Conservation (phyloP, 176 grass and related monocot genomes). For the Oryza officinalis region DNA sequence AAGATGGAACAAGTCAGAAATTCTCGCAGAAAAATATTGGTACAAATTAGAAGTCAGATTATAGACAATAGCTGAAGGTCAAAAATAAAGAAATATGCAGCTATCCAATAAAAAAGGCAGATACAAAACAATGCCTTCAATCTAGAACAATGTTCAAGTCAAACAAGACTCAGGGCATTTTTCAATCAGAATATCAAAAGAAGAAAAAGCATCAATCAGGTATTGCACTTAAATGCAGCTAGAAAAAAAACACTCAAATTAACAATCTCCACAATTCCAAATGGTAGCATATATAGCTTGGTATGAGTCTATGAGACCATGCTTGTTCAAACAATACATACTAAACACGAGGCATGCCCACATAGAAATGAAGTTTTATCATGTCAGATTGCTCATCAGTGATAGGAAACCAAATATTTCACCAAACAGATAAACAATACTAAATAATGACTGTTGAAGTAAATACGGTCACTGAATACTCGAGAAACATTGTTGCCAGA, state of each 20-base stretch:
- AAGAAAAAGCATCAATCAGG: slow-evolving; percentile 24
- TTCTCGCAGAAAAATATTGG: neutral
- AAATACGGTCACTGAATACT: neutral
- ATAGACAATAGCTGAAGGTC: slow-evolving; percentile 32
- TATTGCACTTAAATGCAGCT: neutral
- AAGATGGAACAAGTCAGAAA: slow-evolving; percentile 24
- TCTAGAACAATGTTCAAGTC: slow-evolving; percentile 29
- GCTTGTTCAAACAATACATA: neutral
- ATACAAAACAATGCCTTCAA: slow-evolving; percentile 9
- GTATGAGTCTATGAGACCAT: neutral
- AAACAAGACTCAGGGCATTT: slow-evolving; percentile 35
- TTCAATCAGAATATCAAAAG: slow-evolving; percentile 15
- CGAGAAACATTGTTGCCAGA: neutral
- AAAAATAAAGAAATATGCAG: slow-evolving; percentile 23
- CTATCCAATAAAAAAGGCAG: neutral
- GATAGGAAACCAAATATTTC: neutral
- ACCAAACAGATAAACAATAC: neutral
- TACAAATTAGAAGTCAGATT: slow-evolving; percentile 25
- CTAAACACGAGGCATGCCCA: neutral
- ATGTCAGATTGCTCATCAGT: neutral
- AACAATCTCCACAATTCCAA: neutral
- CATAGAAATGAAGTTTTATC: neutral
- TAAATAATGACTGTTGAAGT: neutral
- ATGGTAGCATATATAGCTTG: neutral
- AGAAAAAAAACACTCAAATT: neutral